Evolutionary conservation across 2,329 filamentous ascomycete species (phyloP), one percentile per base, ranked within the genome.

Genomic region (Tolypocladium tundrense): DNA sequence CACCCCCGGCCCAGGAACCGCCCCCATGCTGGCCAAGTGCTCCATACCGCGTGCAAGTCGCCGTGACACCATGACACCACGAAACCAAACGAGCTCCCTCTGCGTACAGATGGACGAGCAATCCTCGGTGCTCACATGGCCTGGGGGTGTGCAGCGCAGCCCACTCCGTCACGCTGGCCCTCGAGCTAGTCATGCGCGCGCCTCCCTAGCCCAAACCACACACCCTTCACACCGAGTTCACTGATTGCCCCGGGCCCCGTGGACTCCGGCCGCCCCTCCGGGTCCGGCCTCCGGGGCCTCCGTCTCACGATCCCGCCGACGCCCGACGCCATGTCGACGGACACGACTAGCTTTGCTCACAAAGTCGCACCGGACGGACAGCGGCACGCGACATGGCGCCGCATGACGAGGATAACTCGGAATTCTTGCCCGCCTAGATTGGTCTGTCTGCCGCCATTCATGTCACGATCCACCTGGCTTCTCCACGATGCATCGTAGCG

Each of bases 231-330:
- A 39, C 6, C 39, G 14, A 5, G 43, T 5, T 7, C 48, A n/a
- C 31, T 31, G 31, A 14, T n/a, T 35, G 48, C 19, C 31, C 57
- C 59, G 59, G 59, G 56, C 10, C 52, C 59, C 59, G 57, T 58
- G 59, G 59, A 55, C 54, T 54, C 59, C 59, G 59, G 33, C 40
- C 31, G 21, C 40, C 31, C 43, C 4, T 57, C n/a, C 55, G 58
- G 51, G 11, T 37, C 43, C 57, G 57, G 31, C 35, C 42, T 27
- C 59, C 50, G 57, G 35, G 41, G 31, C 35, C 45, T 39, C 51
- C 54, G 51, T 41, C 24, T 43, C 31, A 41, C 50, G 14, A 50
- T 24, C 5, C 24, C 48, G 35, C 16, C 19, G 14, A 33, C 31
- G 41, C 39, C 21, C 21, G 37, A 27, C 13, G 39, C 37, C 8